Evolutionary conservation across 176 grass and related monocot genomes (phyloP), one percentile per base, ranked within the genome.

Genomic region (Aegilops umbellulata): DNA sequence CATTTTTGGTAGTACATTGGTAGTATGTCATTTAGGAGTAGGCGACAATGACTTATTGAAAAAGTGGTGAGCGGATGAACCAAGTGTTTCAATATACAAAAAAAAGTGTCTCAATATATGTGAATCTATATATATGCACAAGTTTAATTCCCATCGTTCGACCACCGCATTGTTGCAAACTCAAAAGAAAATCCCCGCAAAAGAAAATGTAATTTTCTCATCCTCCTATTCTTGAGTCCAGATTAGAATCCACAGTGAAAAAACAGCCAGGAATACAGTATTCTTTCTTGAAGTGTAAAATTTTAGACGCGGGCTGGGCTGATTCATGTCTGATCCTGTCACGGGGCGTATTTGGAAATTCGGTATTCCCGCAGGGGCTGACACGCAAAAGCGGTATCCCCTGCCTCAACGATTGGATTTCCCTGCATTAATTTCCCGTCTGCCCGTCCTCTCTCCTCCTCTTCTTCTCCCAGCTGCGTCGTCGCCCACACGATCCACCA

Each of bases 401-500:
- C 7, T 75, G 27, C 0, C 70, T 65, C 19, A 10, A 60, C 34
- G 53, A 57, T 68, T 55, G 30, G 29, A 62, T 17, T 76, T 85
- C 44, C 2, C 23, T 32, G 61, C 83, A 69, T 87, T 86, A 65
- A 90, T 66, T 84, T 30, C 61, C 63, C 63, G 72, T 10, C 25
- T 46, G 68, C 31, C 32, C 31, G 46, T 49, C 47, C 44, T 69
- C 84, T 60, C 78, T 64, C 9, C 39, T 47, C 77, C 17, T 41
- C 38, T 72, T 73, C 20, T 41, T 32, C 7, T 84, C 81, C 55
- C 69, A 86, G 65, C 85, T 74, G 78, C 69, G 64, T 88, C 78
- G 81, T 86, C 36, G 69, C 89, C 85, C 77, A 84, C 78, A 76
- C 76, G 76, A 87, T 92, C 78, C 81, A 72, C 26, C 85, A 26